Evolutionary conservation across 768 basidiomycete genomes (phyloP).

Genomic region (Lactifluus volemus): DNA sequence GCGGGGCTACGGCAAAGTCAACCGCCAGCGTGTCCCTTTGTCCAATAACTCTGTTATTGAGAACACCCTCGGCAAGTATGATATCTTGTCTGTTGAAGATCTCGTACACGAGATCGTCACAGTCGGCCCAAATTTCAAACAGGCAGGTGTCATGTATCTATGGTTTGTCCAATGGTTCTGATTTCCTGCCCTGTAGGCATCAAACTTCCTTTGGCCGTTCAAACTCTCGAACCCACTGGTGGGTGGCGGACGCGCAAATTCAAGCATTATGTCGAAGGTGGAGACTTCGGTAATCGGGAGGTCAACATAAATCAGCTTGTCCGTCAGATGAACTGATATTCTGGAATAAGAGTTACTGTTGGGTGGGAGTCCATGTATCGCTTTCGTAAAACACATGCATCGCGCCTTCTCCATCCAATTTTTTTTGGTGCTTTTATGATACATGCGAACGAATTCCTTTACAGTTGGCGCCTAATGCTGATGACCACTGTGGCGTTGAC

Average conservation of each 20-base stretch:
- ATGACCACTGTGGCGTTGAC: not conserved
- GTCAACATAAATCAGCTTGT: slow-evolving; percentile 96
- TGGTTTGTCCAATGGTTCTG: not conserved
- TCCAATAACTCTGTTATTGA: slow-evolving; percentile 93
- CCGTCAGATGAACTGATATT: slow-evolving; percentile 77
- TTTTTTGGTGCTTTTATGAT: slow-evolving; percentile 6
- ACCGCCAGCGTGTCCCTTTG: slow-evolving; percentile 96
- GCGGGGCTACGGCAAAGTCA: slow-evolving; percentile 97
- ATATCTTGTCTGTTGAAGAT: slow-evolving; percentile 96
- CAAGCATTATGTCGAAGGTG: slow-evolving; percentile 93
- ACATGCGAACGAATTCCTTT: slow-evolving; percentile 2
- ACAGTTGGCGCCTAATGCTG: not conserved
- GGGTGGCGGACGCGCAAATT: slow-evolving; percentile 98
- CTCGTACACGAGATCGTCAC: slow-evolving; percentile 95
- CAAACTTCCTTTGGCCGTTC: slow-evolving; percentile 99
- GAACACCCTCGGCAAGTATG: slow-evolving; percentile 79
- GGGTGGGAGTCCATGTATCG: slow-evolving; percentile 21
- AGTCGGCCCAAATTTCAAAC: slow-evolving; percentile 98
- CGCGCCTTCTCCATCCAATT: slow-evolving; percentile 12
- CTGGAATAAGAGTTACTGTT: not conserved
- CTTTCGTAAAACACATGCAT: slow-evolving; percentile 24
- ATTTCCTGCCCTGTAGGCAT: slow-evolving; percentile 34
- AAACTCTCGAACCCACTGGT: slow-evolving; percentile 99
- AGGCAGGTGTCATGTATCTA: slow-evolving; percentile 42
- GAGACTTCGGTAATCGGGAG: slow-evolving; percentile 97